These are phyloP conservation scores for Oryza longistaminata DNA, from an alignment of 176 grass and related monocot genomes.

Conservation along the genomic window DNA sequence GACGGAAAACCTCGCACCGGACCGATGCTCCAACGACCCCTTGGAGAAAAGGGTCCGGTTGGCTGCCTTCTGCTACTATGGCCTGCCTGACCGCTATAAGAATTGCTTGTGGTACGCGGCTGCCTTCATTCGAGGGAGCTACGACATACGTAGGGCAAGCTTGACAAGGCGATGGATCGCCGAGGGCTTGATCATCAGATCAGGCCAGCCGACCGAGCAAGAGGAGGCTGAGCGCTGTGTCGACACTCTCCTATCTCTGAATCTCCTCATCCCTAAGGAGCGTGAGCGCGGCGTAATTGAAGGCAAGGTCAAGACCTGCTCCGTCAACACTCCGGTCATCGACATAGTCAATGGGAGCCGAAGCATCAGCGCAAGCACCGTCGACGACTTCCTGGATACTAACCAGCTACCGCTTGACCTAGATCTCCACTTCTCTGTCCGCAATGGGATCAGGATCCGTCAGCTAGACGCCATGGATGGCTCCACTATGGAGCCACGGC, in stretches of 20 bases:
- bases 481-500: too few species aligned
- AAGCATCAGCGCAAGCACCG: too few species aligned
- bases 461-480: too few species aligned
- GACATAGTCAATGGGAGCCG: not conserved
- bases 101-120: slow-evolving; percentile 6
- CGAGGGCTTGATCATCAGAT: not conserved
- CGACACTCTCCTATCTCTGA: not conserved
- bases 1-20: too few species aligned
- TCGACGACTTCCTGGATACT: not conserved
- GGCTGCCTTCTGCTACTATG: not conserved
- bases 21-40: too few species aligned
- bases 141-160: not conserved
- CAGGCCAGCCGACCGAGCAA: not conserved
- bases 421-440: slow-evolving; percentile 8
- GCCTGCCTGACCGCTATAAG: not conserved
- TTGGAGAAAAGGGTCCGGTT: not conserved
- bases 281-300: not conserved
- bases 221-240: not conserved
- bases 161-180: slow-evolving; percentile 18
- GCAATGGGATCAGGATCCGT: slow-evolving; percentile 1
- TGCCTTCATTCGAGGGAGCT: not conserved
- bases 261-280: not conserved
- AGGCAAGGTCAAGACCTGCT: slow-evolving; percentile 12
- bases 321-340: not conserved
- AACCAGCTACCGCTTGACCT: not conserved